These are phyloP conservation scores for Pythium plurisporium DNA, from an alignment of 352 stramenopile species.

Conservation along the genomic window DNA sequence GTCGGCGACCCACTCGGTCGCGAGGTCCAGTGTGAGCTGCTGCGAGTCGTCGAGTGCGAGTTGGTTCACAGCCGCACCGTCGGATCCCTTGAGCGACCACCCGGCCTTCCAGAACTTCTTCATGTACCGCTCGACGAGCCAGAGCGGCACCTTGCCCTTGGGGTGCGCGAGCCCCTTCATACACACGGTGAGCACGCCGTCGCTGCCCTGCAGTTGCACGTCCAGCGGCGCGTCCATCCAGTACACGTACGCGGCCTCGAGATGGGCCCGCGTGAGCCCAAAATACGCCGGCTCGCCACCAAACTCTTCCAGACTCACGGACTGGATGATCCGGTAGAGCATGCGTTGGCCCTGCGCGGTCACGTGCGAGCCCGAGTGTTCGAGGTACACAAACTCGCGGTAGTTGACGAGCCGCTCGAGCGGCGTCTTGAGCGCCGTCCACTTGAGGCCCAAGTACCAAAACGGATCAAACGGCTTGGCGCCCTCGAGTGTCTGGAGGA, in stretches of 20 bases:
- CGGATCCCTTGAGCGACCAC: constrained; percentile 8
- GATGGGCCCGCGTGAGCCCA: constrained; percentile 56
- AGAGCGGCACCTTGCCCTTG: constrained; percentile 55
- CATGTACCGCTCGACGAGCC: constrained; percentile 54
- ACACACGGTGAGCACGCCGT: constrained; percentile 44
- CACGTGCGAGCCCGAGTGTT: constrained; percentile 62
- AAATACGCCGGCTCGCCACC: constrained; percentile 63
- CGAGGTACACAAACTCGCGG: constrained; percentile 67
- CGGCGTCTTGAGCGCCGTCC: constrained; percentile 60
- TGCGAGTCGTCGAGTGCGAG: constrained; percentile 7
- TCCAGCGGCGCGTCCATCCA: constrained; percentile 47
- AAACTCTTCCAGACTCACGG: constrained; percentile 52
- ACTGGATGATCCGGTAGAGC: constrained; percentile 64
- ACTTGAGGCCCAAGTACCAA: constrained; percentile 75
- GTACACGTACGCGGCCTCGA: constrained; percentile 63
- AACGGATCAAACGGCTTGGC: constrained; percentile 63
- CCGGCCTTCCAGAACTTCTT: constrained; percentile 52
- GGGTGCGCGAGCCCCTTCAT: constrained; percentile 55
- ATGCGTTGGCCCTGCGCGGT: constrained; percentile 41
- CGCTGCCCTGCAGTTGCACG: background rate
- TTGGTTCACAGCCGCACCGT: background rate
- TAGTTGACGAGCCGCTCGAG: constrained; percentile 52
- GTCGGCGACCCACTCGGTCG: constrained; percentile 57
- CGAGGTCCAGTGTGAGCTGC: constrained; percentile 46
- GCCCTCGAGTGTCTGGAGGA: constrained; percentile 60